Base-by-base conservation (phyloP, 306 rosid genomes). In the Myrica gale region DNA sequence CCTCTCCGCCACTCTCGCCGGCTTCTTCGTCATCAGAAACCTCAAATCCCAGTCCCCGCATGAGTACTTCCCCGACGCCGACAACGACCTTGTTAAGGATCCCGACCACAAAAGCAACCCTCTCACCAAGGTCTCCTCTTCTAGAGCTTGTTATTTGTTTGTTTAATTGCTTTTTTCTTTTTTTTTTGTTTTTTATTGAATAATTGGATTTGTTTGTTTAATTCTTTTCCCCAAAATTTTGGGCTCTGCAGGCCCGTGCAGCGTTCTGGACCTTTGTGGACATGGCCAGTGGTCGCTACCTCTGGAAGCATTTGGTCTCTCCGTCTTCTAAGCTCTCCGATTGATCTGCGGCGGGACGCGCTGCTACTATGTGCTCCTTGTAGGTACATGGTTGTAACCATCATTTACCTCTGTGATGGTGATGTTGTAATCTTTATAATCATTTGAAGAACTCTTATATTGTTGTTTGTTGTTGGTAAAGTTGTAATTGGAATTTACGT, bases 1-100 rank as follows among this genome's bases (percentile, higher is more conserved):
- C 86, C 91, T 94, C 74, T 92, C 98, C 3, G 98, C 98, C 75
- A 94, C 97, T 58, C 93, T 94, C 17, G 98, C 98, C 80, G 98
- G 98, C 42, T 90, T 90, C 89, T 89, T 92, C 55, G 87, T 94
- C 68, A 78, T 94, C 89, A 78, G 97, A 20, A 94, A 87, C 85
- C 84, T 94, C 89, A 85, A 91, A 79, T 90, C 90, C 21, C 86
- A 79, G 1, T 76, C 87, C 63, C 11, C 61, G 16, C 58, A 75
- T 41, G 81, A 74, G 5, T 71, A 75, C 3, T 84, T 73, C 6
- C 75, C 44, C 68, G 60, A 21, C 76, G 75, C 5, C 75, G 21
- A 73, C 68, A 41, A 69, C 90, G 83, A 74, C 10, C 78, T 73
- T 7, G 85, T 77, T 7, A 78, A 46, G 71, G 62, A 50, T 73